A percentile compares a stretch with the other conserved stretches of the same genome.
These are phyloP conservation scores for Elsinoe necatrix DNA, from an alignment of 2,329 filamentous ascomycete genomes.

Conservation along the genomic window DNA sequence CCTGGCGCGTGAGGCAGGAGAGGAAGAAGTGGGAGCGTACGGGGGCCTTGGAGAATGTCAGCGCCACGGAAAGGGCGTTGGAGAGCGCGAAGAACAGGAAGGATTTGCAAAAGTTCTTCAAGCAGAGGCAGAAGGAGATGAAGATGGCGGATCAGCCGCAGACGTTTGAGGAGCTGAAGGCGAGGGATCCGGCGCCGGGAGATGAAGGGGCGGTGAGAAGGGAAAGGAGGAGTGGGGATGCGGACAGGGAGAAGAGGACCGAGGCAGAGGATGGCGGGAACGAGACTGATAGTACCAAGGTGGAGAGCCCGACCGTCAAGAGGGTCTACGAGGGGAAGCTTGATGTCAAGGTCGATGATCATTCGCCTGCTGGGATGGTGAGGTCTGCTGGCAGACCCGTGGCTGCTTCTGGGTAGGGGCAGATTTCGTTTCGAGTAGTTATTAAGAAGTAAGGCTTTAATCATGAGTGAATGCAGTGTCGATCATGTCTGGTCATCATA, in stretches of 20 bases:
- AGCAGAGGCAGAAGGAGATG: slow-evolving; percentile 23
- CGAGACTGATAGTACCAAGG: slow-evolving; percentile 13
- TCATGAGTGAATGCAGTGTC: not conserved
- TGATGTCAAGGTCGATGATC: not conserved
- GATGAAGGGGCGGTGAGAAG: not conserved
- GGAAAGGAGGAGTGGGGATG: not conserved
- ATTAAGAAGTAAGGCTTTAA: not conserved
- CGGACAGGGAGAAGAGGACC: not conserved
- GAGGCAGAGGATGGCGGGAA: not conserved
- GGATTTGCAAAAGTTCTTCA: slow-evolving; percentile 26
- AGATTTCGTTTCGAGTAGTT: not conserved
- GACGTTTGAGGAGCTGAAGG: slow-evolving; percentile 16
- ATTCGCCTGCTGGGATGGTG: not conserved
- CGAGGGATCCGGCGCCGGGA: not conserved
- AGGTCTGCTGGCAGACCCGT: not conserved
- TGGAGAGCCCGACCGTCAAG: not conserved
- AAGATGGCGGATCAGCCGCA: slow-evolving; percentile 23
- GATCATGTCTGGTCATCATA: not conserved
- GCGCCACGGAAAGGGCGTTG: slow-evolving; percentile 26
- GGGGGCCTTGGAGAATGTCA: slow-evolving; percentile 29
- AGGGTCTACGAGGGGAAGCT: not conserved
- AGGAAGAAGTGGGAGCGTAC: slow-evolving; percentile 25
- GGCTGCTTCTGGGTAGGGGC: slow-evolving; percentile 1
- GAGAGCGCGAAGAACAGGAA: slow-evolving; percentile 23
- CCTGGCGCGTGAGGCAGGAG: slow-evolving; percentile 23